phyloP scores from a whole-genome alignment of 1,139 yeast genomes.

The Yamadazyma songkhlaensis region DNA sequence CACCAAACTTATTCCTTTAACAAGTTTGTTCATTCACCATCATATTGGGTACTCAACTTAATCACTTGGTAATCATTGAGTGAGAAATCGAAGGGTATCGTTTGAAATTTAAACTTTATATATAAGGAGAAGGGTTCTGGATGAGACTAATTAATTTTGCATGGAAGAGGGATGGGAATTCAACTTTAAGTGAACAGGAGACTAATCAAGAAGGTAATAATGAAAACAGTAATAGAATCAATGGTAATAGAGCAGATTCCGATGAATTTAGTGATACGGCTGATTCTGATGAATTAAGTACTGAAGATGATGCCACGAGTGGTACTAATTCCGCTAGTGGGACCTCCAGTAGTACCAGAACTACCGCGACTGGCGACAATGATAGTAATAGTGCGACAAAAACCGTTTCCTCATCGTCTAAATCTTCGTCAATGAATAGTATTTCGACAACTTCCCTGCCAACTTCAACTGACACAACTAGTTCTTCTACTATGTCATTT shows the following conservation, averaged over 20 bases:
- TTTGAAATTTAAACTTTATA: no score
- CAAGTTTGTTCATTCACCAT: no score
- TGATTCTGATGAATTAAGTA: background rate
- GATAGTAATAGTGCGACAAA: background rate
- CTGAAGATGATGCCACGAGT: background rate
- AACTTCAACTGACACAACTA: background rate
- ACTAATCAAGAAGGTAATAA: background rate
- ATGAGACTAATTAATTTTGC: background rate
- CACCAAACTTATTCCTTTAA: no score
- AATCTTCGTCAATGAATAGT: slow-evolving; percentile 1
- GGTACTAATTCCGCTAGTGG: background rate
- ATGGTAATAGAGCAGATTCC: background rate
- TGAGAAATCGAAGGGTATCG: no score
- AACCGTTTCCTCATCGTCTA: slow-evolving; percentile 6
- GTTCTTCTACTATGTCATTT: background rate
- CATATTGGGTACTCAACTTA: no score
- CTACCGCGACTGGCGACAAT: background rate
- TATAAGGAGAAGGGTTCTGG: background rate
- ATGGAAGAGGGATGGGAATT: background rate
- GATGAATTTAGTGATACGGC: background rate
- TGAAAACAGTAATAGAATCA: background rate
- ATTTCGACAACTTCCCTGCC: slow-evolving; percentile 2
- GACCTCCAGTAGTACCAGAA: background rate
- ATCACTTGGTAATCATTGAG: no score
- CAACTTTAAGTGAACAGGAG: background rate